These are phyloP conservation scores for Schwanniomyces vanrijiae DNA, from an alignment of 805 yeast genomes.

Conservation along the genomic window DNA sequence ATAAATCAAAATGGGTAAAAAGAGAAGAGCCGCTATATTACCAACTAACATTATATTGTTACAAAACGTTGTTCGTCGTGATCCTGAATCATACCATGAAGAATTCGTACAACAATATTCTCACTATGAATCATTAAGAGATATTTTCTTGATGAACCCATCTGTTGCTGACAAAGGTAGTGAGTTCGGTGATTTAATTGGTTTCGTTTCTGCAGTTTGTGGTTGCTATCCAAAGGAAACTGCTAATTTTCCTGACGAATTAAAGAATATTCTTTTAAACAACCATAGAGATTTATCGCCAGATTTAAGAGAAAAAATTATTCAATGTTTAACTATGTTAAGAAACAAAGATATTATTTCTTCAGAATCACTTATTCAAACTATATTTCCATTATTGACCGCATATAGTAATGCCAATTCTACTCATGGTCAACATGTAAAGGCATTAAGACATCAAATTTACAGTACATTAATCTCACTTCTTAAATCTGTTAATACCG, in stretches of 20 bases:
- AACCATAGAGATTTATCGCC: slow-evolving; percentile 81
- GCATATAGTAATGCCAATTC: slow-evolving; percentile 55
- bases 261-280: slow-evolving; percentile 63
- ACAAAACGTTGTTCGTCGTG: slow-evolving; percentile 91
- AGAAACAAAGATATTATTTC: slow-evolving; percentile 79
- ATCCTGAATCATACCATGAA: slow-evolving; percentile 91
- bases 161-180: slow-evolving; percentile 52
- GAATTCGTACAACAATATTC: slow-evolving; percentile 91
- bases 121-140: slow-evolving; percentile 89
- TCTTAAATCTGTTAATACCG: slow-evolving; percentile 79
- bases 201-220: slow-evolving; percentile 91
- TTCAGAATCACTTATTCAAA: slow-evolving; percentile 79
- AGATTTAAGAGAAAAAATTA: slow-evolving; percentile 88
- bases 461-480: slow-evolving; percentile 77
- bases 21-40: slow-evolving; percentile 87
- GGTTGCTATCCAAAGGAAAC: slow-evolving; percentile 89
- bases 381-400: slow-evolving; percentile 80
- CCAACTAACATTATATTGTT: slow-evolving; percentile 90
- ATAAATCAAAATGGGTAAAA: slow-evolving; percentile 65
- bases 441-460: slow-evolving; percentile 77
- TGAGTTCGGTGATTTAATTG: slow-evolving; percentile 78
- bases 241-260: slow-evolving; percentile 76
- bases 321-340: slow-evolving; percentile 85
- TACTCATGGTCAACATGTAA: slow-evolving; percentile 63
- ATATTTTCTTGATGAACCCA: slow-evolving; percentile 78